Evolutionary conservation across 331 rosid species (phyloP).

Genomic region (Erythrophleum ivorense): DNA sequence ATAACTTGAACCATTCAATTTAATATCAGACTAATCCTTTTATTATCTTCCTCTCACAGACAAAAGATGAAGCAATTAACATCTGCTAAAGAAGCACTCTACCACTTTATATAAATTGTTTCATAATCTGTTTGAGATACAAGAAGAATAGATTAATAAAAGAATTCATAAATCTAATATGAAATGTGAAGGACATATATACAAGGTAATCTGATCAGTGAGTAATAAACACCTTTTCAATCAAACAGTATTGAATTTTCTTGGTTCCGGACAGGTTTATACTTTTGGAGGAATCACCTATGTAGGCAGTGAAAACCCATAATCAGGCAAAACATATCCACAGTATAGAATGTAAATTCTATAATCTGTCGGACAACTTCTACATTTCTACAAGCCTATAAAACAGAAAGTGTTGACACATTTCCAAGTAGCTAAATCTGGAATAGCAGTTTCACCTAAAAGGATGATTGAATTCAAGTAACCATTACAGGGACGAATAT

Average conservation of each 20-base stretch:
- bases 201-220: neutral
- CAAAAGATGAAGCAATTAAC: slow-evolving; percentile 21
- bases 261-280: slow-evolving; percentile 5
- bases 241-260: neutral
- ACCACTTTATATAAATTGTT: neutral
- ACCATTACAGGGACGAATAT: neutral
- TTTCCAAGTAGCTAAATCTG: neutral
- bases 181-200: neutral
- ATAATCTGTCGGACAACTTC: neutral
- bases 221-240: neutral
- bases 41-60: slow-evolving; percentile 19
- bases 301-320: slow-evolving; percentile 16
- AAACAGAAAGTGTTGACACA: neutral
- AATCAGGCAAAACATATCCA: neutral
- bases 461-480: neutral
- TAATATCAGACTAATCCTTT: neutral
- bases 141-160: neutral
- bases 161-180: neutral
- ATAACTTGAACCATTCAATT: neutral
- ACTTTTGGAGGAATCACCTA: slow-evolving; percentile 1
- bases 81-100: slow-evolving; percentile 30
- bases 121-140: neutral
- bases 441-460: neutral
- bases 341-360: neutral
- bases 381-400: neutral